Conservation (phyloP, 768 basidiomycete genomes). For the Mrakia gelida region DNA sequence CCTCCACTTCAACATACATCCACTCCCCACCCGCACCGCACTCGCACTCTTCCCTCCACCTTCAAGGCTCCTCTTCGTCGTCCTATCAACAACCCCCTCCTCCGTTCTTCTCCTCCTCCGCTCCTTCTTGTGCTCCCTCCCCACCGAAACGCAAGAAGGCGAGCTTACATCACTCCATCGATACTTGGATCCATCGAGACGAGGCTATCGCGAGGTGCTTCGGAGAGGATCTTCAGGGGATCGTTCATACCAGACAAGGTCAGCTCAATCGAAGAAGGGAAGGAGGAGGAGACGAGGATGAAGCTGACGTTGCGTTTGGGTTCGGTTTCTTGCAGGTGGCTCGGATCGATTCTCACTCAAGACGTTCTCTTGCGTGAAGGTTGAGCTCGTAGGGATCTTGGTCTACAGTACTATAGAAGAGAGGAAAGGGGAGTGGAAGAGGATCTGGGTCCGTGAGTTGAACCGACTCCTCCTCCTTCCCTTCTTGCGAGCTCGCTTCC, state of each 20-base stretch:
- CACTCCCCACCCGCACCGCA: not conserved
- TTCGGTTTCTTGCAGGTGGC: not conserved
- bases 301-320: not conserved
- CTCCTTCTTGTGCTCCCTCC: not conserved
- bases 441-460: not conserved
- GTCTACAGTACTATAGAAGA: not conserved
- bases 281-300: not conserved
- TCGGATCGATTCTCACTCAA: not conserved
- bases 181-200: not conserved
- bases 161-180: not conserved
- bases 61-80: not conserved
- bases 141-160: not conserved
- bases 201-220: conserved; percentile 1
- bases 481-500: not conserved
- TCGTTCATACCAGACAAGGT: not conserved
- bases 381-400: conserved; percentile 3
- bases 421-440: not conserved
- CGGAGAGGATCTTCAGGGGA: not conserved
- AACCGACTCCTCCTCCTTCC: not conserved
- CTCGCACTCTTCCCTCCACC: not conserved
- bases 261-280: not conserved
- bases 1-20: not conserved
- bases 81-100: not conserved
- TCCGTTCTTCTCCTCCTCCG: not conserved
- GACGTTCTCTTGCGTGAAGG: not conserved